Evolutionary conservation across 208 protist genomes (phyloP), one percentile per base, ranked within the genome.

Genomic region (Leishmania aethiopica): DNA sequence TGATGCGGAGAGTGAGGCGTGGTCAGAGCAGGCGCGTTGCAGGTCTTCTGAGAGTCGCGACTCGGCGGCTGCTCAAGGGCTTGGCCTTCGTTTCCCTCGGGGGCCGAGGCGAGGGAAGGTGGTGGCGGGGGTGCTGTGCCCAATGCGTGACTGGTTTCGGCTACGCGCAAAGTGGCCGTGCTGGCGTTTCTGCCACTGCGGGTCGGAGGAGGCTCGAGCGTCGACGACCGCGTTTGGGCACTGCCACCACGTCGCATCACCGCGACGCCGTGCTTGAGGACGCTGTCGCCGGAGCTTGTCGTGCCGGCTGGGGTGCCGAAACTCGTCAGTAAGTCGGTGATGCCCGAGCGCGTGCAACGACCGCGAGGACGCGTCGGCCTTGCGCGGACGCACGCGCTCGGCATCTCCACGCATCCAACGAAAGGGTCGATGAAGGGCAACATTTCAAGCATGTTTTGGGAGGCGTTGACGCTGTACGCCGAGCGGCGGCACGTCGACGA

Each of bases 271-370:
- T 25, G 10, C 51, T 28, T 15, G 72, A 42, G 45, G 51, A 42
- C 32, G 51, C 47, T 67, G 55, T 69, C 75, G 37, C 57, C 69
- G 75, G 57, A 67, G 75, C 40, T 66, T 42, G 40, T 37, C 25
- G 75, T 78, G 35, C 57, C 75, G 25, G 22, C 55, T 3, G 53
- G 25, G 40, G 75, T 78, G 53, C 75, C 57, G 7, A 66, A 78
- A 47, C 57, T 67, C 25, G 75, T 53, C 35, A 69, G n/a, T 2
- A 47, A 69, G 53, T 25, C 57, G 7, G 75, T 40, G 19, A n/a
- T 32, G 37, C 55, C 49, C 11, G 35, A 78, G 40, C 57, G 35
- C 25, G 37, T 49, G 75, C 19, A 37, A 32, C 57, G 57, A 13
- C 75, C 40, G 28, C 40, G 32, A 28, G 35, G 32, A 59, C 49